Percentiles rank a stretch among this genome's conserved stretches.
phyloP scores from a whole-genome alignment of 2,329 filamentous ascomycete genomes.

The Aspergillus ruber region DNA sequence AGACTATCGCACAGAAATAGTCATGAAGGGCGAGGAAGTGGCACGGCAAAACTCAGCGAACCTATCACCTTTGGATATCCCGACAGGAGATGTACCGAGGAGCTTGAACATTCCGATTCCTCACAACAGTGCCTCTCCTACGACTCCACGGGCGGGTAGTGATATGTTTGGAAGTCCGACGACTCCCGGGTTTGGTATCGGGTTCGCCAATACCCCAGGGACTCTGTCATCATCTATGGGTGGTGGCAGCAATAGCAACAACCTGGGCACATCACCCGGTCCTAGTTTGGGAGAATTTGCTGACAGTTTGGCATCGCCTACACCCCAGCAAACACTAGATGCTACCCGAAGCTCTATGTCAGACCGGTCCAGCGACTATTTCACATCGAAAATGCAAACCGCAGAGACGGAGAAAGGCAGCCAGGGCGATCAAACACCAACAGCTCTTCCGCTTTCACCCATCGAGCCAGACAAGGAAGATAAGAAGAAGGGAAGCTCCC shows the following conservation, averaged over 20 bases:
- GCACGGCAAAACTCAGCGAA: constrained; percentile 50
- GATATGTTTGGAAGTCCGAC: constrained; percentile 55
- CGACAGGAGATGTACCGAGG: constrained; percentile 26
- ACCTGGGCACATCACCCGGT: constrained; percentile 26
- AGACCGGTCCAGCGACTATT: constrained; percentile 66
- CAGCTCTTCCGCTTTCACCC: constrained; percentile 46
- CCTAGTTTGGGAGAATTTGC: constrained; percentile 23
- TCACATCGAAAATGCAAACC: constrained; percentile 52
- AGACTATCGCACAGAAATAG: constrained; percentile 61
- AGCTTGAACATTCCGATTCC: constrained; percentile 23
- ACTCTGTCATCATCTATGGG: constrained; percentile 30
- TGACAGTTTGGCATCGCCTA: constrained; percentile 34
- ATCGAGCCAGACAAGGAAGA: constrained; percentile 55
- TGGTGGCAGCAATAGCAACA: constrained; percentile 15
- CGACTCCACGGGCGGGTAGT: constrained; percentile 54
- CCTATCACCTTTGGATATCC: constrained; percentile 56
- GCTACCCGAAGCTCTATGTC: constrained; percentile 47
- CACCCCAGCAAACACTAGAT: constrained; percentile 44
- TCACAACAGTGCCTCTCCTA: constrained; percentile 39
- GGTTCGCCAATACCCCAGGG: constrained; percentile 60
- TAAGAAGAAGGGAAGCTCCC: constrained; percentile 51
- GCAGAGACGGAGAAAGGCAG: constrained; percentile 48
- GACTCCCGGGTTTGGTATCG: constrained; percentile 74
- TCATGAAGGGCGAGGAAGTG: constrained; percentile 56
- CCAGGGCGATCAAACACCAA: constrained; percentile 38